Evolutionary conservation across 441 rosid genomes (phyloP), one percentile per base, ranked within the genome.

Genomic region (Corymbia calophylla): DNA sequence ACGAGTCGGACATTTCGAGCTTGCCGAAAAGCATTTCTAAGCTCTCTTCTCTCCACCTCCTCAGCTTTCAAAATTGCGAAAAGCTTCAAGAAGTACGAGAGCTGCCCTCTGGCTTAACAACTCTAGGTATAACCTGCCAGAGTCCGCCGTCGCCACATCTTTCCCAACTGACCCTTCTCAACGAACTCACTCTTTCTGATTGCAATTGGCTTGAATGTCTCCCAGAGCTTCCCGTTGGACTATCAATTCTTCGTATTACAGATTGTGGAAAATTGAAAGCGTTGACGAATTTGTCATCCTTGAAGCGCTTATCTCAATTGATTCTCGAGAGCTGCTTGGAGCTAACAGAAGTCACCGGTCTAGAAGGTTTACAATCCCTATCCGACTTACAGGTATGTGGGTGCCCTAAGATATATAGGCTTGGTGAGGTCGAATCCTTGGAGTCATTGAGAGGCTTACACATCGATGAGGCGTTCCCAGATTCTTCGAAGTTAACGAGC

Each of bases 31-130:
- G 27, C 81, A 70, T 70, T 70, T 70, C 48, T 70, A 70, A 21
- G 48, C 81, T 35, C 9, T 70, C 81, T 19, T 70, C 48, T 70
- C 81, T 70, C 81, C 48, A 70, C 9, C 0, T 9, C 48, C 48
- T 70, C 9, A 1, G 15, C 35, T 31, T 70, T 35, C 81, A 0
- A 23, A 0, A 8, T 2, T 70, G 81, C 48, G 0, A 35, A 19
- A 70, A 70, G 48, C 48, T 35, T 70, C 48, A 32, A 18, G 80
- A 68, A 68, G 19, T 32, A 8, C 49, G 14, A 21, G 49, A 73
- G 21, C 49, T 73, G 44, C 49, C 82, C 44, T 35, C 49, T 35
- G 25, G 29, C 82, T 73, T 73, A 23, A 7, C 7, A 39, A 2
- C 0, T 73, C 25, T 73, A 39, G 0, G 49, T 8, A 70, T 70